phyloP scores from a whole-genome alignment of 306 rosid genomes.

The Malus asiatica region DNA sequence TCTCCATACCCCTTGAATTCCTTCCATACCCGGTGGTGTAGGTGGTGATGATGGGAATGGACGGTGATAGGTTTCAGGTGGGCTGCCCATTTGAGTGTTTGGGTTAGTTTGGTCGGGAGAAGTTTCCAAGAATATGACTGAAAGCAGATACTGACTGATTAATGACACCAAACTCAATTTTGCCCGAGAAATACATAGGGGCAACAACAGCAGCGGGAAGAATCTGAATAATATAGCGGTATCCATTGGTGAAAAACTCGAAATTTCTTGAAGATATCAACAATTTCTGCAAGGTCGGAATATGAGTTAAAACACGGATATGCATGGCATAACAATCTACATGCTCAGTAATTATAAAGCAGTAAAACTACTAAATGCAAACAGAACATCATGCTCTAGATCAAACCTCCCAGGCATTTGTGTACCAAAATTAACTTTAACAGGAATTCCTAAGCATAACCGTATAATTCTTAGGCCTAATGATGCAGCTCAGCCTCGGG shows the following conservation, averaged over 20 bases:
- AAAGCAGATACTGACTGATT: conserved; percentile 97
- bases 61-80: too few species aligned
- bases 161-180: conserved; percentile 96
- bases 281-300: conserved; percentile 50
- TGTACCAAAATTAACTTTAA: too few species aligned
- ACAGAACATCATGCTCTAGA: too few species aligned
- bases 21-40: conserved; percentile 33
- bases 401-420: too few species aligned
- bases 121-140: conserved; percentile 86
- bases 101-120: conserved; percentile 31
- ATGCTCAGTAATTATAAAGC: too few species aligned
- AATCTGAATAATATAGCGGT: conserved; percentile 85
- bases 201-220: conserved; percentile 96
- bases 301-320: neutral
- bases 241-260: conserved; percentile 88
- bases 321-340: too few species aligned
- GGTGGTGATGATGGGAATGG: too few species aligned
- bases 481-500: too few species aligned
- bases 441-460: too few species aligned
- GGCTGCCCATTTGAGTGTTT: too few species aligned
- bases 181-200: conserved; percentile 97
- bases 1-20: conserved; percentile 62
- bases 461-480: too few species aligned
- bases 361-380: too few species aligned
- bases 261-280: conserved; percentile 88